Conservation (phyloP, 2,329 filamentous ascomycete genomes). For the Gaeumannomyces sp. region DNA sequence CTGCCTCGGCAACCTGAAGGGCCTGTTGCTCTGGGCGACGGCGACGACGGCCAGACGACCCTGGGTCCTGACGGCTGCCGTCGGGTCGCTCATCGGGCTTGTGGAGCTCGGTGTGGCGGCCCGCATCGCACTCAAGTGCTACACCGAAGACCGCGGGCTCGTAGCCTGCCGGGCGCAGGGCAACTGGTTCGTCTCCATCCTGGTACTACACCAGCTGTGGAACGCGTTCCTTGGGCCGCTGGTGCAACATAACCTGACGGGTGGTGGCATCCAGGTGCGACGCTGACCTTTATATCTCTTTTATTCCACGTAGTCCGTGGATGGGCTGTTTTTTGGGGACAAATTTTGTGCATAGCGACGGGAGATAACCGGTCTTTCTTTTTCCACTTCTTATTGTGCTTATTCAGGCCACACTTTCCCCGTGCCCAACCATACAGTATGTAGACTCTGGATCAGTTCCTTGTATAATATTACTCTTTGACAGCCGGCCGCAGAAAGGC, state of each 20-base stretch:
- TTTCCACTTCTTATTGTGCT: not conserved
- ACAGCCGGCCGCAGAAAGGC: too few species aligned
- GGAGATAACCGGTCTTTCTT: not conserved
- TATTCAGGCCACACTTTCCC: not conserved
- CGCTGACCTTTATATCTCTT: not conserved
- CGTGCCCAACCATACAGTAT: not conserved
- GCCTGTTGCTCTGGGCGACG: not conserved
- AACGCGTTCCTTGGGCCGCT: conserved; percentile 2
- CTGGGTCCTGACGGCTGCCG: not conserved
- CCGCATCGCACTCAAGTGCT: not conserved
- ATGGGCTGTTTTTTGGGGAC: not conserved
- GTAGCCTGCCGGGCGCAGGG: not conserved
- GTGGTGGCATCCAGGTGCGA: not conserved
- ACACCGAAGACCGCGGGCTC: not conserved
- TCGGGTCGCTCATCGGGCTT: not conserved
- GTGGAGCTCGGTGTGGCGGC: not conserved
- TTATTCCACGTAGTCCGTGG: not conserved
- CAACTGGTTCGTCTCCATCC: not conserved
- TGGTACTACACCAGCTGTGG: conserved; percentile 8
- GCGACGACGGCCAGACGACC: not conserved
- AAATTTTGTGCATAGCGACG: not conserved
- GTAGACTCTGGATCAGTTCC: not conserved
- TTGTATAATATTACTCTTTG: not conserved
- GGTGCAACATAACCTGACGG: not conserved
- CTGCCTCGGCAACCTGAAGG: not conserved